Conservation (phyloP, 208 protist species). For the Crithidia bombi region DNA sequence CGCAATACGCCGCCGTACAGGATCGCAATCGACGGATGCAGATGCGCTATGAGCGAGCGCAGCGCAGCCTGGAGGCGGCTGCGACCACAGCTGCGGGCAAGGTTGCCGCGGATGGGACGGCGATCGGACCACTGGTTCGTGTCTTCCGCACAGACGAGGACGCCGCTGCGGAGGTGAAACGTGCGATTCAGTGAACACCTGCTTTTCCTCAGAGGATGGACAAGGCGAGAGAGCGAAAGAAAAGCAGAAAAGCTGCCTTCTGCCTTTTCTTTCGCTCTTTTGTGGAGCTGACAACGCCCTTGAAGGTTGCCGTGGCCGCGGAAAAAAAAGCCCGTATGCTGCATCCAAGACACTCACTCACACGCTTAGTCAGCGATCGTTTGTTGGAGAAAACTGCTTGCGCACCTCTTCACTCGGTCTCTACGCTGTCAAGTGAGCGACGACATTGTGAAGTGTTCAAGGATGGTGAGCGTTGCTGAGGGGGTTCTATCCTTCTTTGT, state of each 20-base stretch:
- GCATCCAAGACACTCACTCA: too few species aligned
- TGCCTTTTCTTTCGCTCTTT: too few species aligned
- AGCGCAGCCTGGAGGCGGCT: constrained; percentile 29
- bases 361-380: too few species aligned
- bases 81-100: not conserved
- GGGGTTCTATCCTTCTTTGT: not conserved
- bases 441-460: too few species aligned
- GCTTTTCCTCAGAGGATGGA: too few species aligned
- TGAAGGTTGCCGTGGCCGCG: too few species aligned
- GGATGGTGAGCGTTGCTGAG: not conserved
- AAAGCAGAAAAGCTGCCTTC: too few species aligned
- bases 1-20: constrained; percentile 76
- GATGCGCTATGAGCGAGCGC: constrained; percentile 65
- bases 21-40: constrained; percentile 60
- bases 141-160: constrained; percentile 24
- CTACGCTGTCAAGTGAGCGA: too few species aligned
- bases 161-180: constrained; percentile 2
- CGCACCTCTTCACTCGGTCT: too few species aligned
- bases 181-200: constrained; percentile 27
- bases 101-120: not conserved
- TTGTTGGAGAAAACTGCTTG: not conserved
- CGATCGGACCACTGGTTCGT: constrained; percentile 23
- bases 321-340: too few species aligned
- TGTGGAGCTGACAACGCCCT: not conserved
- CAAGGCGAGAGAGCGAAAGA: not conserved